Percentiles rank a stretch among this genome's conserved stretches.
These are phyloP conservation scores for Plantago coronopus DNA, from an alignment of 305 asterid genomes.

Conservation along the genomic window DNA sequence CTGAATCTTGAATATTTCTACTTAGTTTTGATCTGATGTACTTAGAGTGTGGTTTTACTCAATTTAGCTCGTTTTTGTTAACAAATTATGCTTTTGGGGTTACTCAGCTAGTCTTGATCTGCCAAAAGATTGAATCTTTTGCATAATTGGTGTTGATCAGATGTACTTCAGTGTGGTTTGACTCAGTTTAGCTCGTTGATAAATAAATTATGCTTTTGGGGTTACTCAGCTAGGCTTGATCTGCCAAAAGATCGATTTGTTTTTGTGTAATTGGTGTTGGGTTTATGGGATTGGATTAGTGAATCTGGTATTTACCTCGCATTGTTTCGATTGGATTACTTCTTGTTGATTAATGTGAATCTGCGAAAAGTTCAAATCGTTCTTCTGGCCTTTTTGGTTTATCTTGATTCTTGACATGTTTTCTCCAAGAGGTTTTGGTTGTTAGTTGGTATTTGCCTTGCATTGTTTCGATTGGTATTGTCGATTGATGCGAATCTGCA, in stretches of 20 bases:
- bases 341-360: too few relatives aligned
- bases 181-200: background rate
- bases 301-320: background rate
- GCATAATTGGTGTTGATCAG: background rate
- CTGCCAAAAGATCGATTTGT: background rate
- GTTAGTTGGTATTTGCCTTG: background rate
- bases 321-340: background rate
- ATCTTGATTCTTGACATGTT: background rate
- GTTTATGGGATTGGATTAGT: background rate
- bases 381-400: too few relatives aligned
- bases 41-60: background rate
- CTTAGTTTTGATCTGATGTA: background rate
- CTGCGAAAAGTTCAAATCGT: too few relatives aligned
- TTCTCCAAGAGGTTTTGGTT: background rate
- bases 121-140: background rate
- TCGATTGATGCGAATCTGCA: too few relatives aligned
- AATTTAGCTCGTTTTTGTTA: background rate
- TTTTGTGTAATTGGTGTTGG: background rate
- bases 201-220: background rate
- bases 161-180: background rate
- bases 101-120: constrained; percentile 5
- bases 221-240: constrained; percentile 1
- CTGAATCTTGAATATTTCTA: background rate
- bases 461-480: background rate
- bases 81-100: background rate